Conservation (phyloP, 441 rosid species). For the Euphorbia celastroides region DNA sequence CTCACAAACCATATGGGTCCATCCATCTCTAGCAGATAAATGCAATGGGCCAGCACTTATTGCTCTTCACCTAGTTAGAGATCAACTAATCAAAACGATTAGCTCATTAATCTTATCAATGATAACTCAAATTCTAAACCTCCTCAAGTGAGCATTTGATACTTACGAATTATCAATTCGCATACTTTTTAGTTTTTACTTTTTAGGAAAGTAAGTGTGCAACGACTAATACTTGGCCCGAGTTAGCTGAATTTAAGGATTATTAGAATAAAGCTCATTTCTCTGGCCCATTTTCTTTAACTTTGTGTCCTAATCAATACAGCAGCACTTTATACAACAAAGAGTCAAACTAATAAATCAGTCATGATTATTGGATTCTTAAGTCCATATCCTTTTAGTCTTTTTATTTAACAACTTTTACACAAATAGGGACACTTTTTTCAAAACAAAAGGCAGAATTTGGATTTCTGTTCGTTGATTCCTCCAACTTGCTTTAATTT, state of each 20-base stretch:
- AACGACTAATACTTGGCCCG: too few relatives aligned
- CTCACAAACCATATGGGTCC: constrained; percentile 29
- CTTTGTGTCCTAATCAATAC: constrained; percentile 48
- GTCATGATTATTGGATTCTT: constrained; percentile 29
- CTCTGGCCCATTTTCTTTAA: constrained; percentile 27
- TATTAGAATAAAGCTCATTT: constrained; percentile 14
- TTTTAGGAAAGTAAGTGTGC: too few relatives aligned
- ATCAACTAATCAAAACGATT: constrained; percentile 12
- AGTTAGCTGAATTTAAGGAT: constrained; percentile 6
- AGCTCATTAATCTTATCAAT: too few relatives aligned
- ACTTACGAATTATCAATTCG: too few relatives aligned
- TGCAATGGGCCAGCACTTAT: too few relatives aligned
- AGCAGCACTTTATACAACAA: constrained; percentile 39
- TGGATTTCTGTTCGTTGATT: constrained; percentile 17
- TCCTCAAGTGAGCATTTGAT: constrained; percentile 10
- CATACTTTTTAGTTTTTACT: too few relatives aligned
- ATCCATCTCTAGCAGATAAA: constrained; percentile 16
- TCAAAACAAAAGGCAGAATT: constrained; percentile 20
- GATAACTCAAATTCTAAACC: not conserved
- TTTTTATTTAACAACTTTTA: constrained; percentile 17
- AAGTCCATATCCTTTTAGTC: constrained; percentile 6
- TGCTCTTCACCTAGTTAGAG: constrained; percentile 10
- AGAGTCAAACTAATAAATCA: constrained; percentile 29
- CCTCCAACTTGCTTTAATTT: not conserved
- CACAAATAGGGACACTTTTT: constrained; percentile 12